Evolutionary conservation across 352 stramenopile genomes (phyloP).

Genomic region (Globisporangium yorkense): DNA sequence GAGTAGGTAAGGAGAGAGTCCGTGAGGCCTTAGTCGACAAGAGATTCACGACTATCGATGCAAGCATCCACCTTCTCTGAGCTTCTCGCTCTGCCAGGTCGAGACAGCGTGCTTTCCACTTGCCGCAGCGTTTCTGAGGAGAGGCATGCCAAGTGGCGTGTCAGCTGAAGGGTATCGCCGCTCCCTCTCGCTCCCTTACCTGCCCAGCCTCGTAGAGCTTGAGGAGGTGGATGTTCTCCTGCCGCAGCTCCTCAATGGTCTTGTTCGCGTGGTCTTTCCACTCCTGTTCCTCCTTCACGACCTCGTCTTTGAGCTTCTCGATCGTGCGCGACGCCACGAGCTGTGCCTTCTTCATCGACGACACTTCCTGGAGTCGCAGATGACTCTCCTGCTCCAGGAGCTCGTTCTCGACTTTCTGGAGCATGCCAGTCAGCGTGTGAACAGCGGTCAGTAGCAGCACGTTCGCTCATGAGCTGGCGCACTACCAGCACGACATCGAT

Average conservation of each 20-base stretch:
- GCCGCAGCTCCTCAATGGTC: constrained; percentile 47
- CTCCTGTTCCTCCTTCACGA: constrained; percentile 40
- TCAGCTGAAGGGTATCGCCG: not conserved
- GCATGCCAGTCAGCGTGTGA: not conserved
- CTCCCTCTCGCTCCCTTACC: constrained; percentile 12
- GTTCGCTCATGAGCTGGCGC: no score
- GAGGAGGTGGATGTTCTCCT: constrained; percentile 55
- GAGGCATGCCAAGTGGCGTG: not conserved
- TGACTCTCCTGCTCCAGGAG: constrained; percentile 68
- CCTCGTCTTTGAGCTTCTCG: constrained; percentile 54
- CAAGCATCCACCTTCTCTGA: constrained; percentile 17
- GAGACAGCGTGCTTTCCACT: constrained; percentile 61
- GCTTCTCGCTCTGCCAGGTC: constrained; percentile 41
- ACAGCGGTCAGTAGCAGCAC: not conserved
- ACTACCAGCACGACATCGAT: not conserved
- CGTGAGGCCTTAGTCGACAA: not conserved
- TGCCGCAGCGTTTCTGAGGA: constrained; percentile 53
- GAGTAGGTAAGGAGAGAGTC: no score
- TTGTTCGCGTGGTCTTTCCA: constrained; percentile 49
- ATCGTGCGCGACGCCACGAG: constrained; percentile 44
- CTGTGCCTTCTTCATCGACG: constrained; percentile 59
- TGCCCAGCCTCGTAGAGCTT: constrained; percentile 48
- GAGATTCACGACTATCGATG: not conserved
- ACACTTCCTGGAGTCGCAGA: constrained; percentile 50
- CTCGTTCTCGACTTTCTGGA: constrained; percentile 74